Evolutionary conservation across 495 filamentous ascomycete genomes (phyloP), one percentile per base, ranked within the genome.

Genomic region (Talaromyces ruber): DNA sequence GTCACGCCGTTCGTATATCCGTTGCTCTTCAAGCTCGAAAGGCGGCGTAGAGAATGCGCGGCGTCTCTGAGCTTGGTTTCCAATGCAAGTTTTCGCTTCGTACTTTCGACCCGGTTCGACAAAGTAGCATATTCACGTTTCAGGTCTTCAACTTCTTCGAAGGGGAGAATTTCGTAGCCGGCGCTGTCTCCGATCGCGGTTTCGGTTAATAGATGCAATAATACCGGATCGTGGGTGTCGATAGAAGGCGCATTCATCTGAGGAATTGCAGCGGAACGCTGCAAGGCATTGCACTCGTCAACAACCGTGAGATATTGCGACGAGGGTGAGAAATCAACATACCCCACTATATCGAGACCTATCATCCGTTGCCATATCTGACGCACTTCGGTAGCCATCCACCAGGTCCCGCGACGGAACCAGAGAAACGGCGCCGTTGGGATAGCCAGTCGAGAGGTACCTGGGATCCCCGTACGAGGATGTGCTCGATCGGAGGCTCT

Each of bases 1-100:
- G 25, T 29, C 11, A 66, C 67, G 12, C 82, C 81, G 52, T 86
- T 74, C 3, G 86, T 69, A 7, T 68, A 64, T 6, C 63, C 69
- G 62, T 72, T 69, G 52, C 67, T 57, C 61, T 80, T 82, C 58
- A 80, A 78, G 24, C 82, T 83, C 68, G 96, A 88, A 26, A 98
- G 76, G 65, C 89, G 81, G 51, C 84, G 86, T 70, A 98, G 86
- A 16, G 90, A 94, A 62, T 87, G 81, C 11, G 95, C 93, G 0
- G 94, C 95, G 81, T 97, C 93, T 63, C 91, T 87, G 62, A 97
- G 87, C 74, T 97, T 98, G 24, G 85, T 90, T 69, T 98, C 94
- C 53, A 97, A 85, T n/a, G 86, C 84, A 39, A 98, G 80, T 73
- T 90, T 96, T 37, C 89, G 82, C 68, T 86, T 85, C 11, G 90